Evolutionary conservation across 1,284 basidiomycete genomes (phyloP).

Genomic region (Ustilago lituana): DNA sequence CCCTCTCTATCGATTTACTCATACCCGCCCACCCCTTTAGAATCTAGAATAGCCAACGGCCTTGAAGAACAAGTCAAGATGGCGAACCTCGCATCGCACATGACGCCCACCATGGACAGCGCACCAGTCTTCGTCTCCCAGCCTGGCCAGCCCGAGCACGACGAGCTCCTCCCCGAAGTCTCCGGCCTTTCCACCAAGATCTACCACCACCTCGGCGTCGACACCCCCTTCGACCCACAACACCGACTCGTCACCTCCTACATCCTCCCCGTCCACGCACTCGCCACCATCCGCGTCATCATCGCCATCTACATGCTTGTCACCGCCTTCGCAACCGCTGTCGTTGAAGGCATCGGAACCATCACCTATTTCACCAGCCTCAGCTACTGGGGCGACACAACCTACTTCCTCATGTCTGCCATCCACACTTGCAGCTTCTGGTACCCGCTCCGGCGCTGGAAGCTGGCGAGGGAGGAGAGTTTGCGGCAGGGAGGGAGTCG

Average conservation of each 20-base stretch:
- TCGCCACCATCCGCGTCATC: conserved; percentile 71
- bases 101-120: conserved; percentile 18
- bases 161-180: conserved; percentile 5
- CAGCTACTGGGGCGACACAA: conserved; percentile 37
- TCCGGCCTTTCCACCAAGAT: conserved; percentile 40
- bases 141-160: neutral
- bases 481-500: neutral
- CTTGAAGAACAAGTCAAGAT: too few relatives aligned
- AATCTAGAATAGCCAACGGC: too few relatives aligned
- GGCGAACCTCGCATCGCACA: conserved; percentile 31
- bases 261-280: conserved; percentile 70
- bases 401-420: conserved; percentile 40
- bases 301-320: conserved; percentile 73
- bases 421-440: conserved; percentile 41
- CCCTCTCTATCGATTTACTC: too few relatives aligned
- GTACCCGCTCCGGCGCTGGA: conserved; percentile 22
- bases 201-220: conserved; percentile 62
- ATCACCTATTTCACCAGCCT: conserved; percentile 46
- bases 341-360: conserved; percentile 54
- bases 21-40: too few relatives aligned
- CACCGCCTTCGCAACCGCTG: conserved; percentile 69
- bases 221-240: conserved; percentile 72
- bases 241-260: conserved; percentile 74
- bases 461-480: conserved; percentile 3
- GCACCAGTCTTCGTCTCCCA: conserved; percentile 6